phyloP scores from a whole-genome alignment of 2,329 filamentous ascomycete species.

The Cryphonectria carpinicola region DNA sequence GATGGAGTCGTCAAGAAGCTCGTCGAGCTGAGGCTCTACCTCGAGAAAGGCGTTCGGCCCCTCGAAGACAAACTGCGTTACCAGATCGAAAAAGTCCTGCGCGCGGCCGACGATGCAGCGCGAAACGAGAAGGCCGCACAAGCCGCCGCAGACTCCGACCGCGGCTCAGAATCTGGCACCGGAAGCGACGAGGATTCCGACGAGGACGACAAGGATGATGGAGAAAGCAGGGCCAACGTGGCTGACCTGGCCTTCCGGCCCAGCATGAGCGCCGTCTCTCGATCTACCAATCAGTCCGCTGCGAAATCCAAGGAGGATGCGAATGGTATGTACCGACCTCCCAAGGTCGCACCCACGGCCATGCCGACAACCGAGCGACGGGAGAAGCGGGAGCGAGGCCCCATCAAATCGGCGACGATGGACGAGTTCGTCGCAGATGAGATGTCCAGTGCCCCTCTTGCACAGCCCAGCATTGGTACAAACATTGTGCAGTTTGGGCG shows the following conservation, averaged over 20 bases:
- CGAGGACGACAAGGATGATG: slow-evolving; percentile 39
- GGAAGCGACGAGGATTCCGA: slow-evolving; percentile 42
- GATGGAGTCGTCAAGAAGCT: slow-evolving; percentile 81
- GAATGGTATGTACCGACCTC: slow-evolving; percentile 84
- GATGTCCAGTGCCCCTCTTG: slow-evolving; percentile 77
- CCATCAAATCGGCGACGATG: slow-evolving; percentile 78
- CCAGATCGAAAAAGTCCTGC: slow-evolving; percentile 92
- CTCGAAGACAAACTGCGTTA: slow-evolving; percentile 90
- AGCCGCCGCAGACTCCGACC: slow-evolving; percentile 40
- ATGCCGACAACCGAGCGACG: slow-evolving; percentile 74
- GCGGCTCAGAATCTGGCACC: slow-evolving; percentile 39
- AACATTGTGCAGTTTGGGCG: slow-evolving; percentile 82
- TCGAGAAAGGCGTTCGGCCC: slow-evolving; percentile 90
- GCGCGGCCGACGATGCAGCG: slow-evolving; percentile 78
- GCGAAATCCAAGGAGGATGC: slow-evolving; percentile 43
- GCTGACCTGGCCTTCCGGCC: slow-evolving; percentile 41
- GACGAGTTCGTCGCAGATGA: slow-evolving; percentile 92
- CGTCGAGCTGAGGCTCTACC: slow-evolving; percentile 86
- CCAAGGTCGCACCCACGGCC: slow-evolving; percentile 81
- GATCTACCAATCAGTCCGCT: slow-evolving; percentile 36
- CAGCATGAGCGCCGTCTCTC: slow-evolving; percentile 43
- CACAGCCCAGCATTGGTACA: slow-evolving; percentile 88
- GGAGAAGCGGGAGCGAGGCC: slow-evolving; percentile 63
- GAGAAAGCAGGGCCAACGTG: slow-evolving; percentile 37
- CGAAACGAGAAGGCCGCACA: slow-evolving; percentile 46